phyloP scores from a whole-genome alignment of 179 eudicot genomes.

The Camellia oleifera region DNA sequence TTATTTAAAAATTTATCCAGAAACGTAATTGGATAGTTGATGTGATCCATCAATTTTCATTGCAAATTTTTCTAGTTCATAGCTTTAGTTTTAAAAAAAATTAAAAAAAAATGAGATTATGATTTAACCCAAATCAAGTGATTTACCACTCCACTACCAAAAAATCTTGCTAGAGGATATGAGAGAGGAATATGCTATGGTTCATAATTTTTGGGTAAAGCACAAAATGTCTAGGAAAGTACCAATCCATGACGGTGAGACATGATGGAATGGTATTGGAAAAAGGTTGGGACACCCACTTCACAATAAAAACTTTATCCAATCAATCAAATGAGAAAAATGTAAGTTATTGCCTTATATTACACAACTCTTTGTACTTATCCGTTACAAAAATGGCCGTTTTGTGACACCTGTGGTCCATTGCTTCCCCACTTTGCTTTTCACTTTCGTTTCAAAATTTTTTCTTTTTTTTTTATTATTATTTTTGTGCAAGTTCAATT shows the following conservation, averaged over 20 bases:
- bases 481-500: no score
- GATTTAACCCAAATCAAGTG: no score
- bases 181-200: neutral
- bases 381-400: neutral
- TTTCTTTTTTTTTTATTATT: no score
- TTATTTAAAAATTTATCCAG: no score
- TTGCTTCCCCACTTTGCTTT: no score
- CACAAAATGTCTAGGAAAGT: neutral
- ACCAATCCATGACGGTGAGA: neutral
- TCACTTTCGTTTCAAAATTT: no score
- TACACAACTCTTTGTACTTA: neutral
- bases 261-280: neutral
- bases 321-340: neutral
- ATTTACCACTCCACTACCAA: no score
- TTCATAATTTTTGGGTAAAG: neutral
- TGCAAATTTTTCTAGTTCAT: no score
- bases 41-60: no score
- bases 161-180: neutral
- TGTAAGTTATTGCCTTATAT: neutral
- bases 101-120: neutral
- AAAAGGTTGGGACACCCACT: slow-evolving; percentile 2
- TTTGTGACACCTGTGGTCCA: no score
- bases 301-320: neutral
- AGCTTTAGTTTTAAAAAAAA: neutral
- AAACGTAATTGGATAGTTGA: no score